Base-by-base conservation (phyloP, 163 green algal genomes). In the Picocystis sp. region DNA sequence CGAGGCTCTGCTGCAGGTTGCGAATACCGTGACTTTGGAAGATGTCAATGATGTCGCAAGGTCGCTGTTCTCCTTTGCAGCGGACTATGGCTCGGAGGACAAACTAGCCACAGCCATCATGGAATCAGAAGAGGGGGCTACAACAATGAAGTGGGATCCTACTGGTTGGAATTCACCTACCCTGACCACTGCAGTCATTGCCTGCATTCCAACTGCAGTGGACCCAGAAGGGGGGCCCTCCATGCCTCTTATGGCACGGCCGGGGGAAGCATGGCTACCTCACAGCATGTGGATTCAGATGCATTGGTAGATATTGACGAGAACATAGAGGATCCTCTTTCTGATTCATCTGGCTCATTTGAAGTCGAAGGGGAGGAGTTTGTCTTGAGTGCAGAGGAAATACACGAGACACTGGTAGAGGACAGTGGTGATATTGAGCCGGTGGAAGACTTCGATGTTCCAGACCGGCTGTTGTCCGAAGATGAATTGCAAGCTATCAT, bases 161-260 rank as follows among this genome's bases (percentile, higher is more conserved):
- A 38, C 29, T 81, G 64, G 58, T 65, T 58, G 34, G 51, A 34
- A 10, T 69, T 65, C 24, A 78, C 80, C 83, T 19, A 81, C 72
- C 0, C 70, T 73, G 45, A 69, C 80, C 35, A 94, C 89, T 21
- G 80, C 77, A 52, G 80, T 95, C 34, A 76, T 98, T n/a, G 82
- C 82, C 1, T 96, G 87, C 72, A 63, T 96, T 9, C 89, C 89
- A 11, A 69, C 75, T 11, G 92, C 81, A 53, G 77, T 86, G 51
- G 73, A 84, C 44, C 68, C 50, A 56, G 73, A 70, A 11, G 64
- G 57, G 2, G 72, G 22, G 10, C 49, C 53, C 1, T 52, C 68
- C 23, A 57, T 81, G 55, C 38, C 51, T 41, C 52, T 73, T 8
- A 38, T 38, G 29, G 29, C 29, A 38, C 29, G 29, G 8, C 29